These are phyloP conservation scores for Fusarium sp. DNA, from an alignment of 2,329 filamentous ascomycete species.

Conservation along the genomic window DNA sequence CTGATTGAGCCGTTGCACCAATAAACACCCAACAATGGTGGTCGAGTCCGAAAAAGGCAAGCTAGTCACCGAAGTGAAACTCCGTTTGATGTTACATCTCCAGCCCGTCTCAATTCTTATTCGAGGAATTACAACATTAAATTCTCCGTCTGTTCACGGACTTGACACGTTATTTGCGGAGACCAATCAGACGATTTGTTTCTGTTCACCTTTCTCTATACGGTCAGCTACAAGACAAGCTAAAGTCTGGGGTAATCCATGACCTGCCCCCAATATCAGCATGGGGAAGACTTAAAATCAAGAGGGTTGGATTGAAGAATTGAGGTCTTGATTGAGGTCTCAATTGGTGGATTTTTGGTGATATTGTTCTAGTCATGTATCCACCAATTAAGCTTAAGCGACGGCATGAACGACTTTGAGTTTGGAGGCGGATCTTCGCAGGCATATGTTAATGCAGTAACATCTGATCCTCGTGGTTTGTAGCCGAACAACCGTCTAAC, in stretches of 20 bases:
- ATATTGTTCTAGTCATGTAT: slow-evolving; percentile 1
- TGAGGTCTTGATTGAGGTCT: neutral
- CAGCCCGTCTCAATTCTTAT: slow-evolving; percentile 11
- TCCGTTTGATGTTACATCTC: slow-evolving; percentile 41
- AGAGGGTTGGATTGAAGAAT: neutral
- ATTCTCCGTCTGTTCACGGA: slow-evolving; percentile 31
- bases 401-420: neutral
- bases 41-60: slow-evolving; percentile 28
- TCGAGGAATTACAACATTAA: slow-evolving; percentile 31
- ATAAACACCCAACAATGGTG: slow-evolving; percentile 2
- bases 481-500: neutral
- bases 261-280: slow-evolving; percentile 3
- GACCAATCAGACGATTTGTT: slow-evolving; percentile 8
- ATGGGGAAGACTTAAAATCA: slow-evolving; percentile 1
- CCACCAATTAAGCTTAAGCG: slow-evolving; percentile 33
- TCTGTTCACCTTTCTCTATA: neutral
- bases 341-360: slow-evolving; percentile 30
- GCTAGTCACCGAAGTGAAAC: slow-evolving; percentile 18
- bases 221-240: slow-evolving; percentile 19
- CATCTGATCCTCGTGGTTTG: neutral
- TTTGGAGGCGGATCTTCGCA: slow-evolving; percentile 12
- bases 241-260: slow-evolving; percentile 34
- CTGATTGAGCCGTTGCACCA: slow-evolving; percentile 12
- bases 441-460: slow-evolving; percentile 2
- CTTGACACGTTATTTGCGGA: neutral